These are phyloP conservation scores for Microcyclosporella mali DNA, from an alignment of 2,329 filamentous ascomycete genomes.

Conservation along the genomic window DNA sequence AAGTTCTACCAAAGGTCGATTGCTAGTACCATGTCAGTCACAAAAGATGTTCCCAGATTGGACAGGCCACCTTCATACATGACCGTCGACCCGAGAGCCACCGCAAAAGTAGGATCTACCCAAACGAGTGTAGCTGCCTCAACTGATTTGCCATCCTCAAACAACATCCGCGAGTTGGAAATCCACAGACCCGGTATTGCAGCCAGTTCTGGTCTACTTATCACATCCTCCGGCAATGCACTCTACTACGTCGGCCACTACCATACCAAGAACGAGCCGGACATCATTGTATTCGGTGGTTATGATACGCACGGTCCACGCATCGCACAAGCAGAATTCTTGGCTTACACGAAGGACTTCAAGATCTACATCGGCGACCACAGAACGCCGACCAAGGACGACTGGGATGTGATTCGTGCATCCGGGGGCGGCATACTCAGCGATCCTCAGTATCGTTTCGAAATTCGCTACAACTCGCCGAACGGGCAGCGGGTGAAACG, in stretches of 20 bases:
- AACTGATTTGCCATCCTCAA: no score
- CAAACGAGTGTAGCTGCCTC: no score
- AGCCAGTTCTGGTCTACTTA: background rate
- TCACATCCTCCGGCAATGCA: conserved; percentile 8
- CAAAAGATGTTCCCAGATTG: no score
- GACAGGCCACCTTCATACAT: no score
- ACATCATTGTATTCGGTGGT: conserved; percentile 18
- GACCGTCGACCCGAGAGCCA: no score
- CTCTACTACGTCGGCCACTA: conserved; percentile 18
- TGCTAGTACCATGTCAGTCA: no score
- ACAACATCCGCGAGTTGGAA: no score
- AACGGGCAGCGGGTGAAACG: conserved; percentile 1
- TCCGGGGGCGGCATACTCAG: conserved; percentile 9
- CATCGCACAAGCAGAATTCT: conserved; percentile 14
- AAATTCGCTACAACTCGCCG: no score
- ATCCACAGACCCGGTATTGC: no score
- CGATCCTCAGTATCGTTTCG: conserved; percentile 9
- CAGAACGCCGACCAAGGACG: conserved; percentile 11
- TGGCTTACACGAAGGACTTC: conserved; percentile 10
- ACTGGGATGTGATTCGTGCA: conserved; percentile 14
- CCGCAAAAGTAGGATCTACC: no score
- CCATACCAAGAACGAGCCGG: conserved; percentile 6
- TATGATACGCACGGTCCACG: conserved; percentile 17
- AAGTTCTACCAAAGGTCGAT: no score
- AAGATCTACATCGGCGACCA: conserved; percentile 15